Evolutionary conservation across 2,329 filamentous ascomycete genomes (phyloP).

Genomic region (Didymella glomerata): DNA sequence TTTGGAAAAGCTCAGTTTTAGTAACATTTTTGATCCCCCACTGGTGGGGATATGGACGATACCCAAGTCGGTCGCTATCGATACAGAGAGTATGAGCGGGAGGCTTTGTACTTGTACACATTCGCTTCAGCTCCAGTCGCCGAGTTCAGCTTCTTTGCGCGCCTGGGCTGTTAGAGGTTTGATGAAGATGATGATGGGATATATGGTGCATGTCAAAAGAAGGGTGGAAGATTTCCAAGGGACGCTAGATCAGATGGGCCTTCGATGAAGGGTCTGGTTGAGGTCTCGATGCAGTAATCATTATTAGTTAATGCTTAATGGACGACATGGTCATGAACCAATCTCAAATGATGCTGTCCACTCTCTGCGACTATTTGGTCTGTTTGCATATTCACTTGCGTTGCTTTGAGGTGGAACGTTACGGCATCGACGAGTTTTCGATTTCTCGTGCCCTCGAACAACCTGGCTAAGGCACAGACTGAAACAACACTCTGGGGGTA

Average conservation of each 20-base stretch:
- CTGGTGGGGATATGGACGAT: constrained; percentile 18
- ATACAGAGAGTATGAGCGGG: constrained; percentile 21
- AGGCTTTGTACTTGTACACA: constrained; percentile 40
- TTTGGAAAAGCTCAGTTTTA: constrained; percentile 17
- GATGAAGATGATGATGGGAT: constrained; percentile 12
- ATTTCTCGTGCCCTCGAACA: no score
- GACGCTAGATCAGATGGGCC: constrained; percentile 17
- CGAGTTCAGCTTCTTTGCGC: constrained; percentile 28
- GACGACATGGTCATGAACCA: constrained; percentile 31
- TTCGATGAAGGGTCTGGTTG: constrained; percentile 14
- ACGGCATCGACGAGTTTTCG: no score
- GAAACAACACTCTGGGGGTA: no score
- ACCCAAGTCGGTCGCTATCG: constrained; percentile 25
- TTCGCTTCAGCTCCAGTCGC: constrained; percentile 42
- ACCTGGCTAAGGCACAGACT: no score
- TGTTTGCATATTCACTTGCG: no score
- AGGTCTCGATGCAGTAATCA: constrained; percentile 28
- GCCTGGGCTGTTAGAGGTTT: constrained; percentile 31
- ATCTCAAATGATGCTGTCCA: not conserved
- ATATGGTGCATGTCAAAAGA: constrained; percentile 14
- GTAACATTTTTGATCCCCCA: constrained; percentile 19
- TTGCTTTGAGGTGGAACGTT: no score
- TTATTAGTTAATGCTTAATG: constrained; percentile 51
- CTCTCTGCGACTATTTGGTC: no score
- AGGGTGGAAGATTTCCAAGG: constrained; percentile 7